Evolutionary conservation across 768 basidiomycete species (phyloP).

Genomic region (Chlorophyllum brunneum): DNA sequence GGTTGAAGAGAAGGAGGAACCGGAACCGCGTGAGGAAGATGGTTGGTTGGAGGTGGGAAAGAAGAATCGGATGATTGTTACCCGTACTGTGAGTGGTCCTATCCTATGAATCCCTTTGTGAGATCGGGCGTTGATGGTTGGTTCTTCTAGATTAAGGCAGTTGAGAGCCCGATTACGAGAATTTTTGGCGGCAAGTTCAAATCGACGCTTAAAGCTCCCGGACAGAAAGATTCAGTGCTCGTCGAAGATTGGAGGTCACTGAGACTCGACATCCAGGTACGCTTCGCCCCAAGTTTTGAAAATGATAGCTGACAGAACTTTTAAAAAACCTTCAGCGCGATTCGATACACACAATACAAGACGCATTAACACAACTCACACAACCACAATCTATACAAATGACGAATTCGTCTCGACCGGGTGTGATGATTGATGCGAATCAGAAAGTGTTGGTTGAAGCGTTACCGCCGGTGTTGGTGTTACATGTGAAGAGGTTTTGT

Average conservation of each 20-base stretch:
- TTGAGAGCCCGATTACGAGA: conserved; percentile 83
- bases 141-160: conserved; percentile 61
- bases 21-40: conserved; percentile 45
- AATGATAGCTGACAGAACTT: neutral
- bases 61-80: conserved; percentile 75
- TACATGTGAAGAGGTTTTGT: conserved; percentile 89
- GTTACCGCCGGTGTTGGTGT: conserved; percentile 77
- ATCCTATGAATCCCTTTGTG: neutral
- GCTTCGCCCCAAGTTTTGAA: conserved; percentile 10
- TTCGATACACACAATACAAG: conserved; percentile 71
- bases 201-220: conserved; percentile 75
- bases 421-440: conserved; percentile 63
- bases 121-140: neutral
- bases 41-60: conserved; percentile 95
- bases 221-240: conserved; percentile 81
- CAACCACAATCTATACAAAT: conserved; percentile 80
- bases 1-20: conserved; percentile 44
- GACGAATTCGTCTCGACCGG: conserved; percentile 51
- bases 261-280: conserved; percentile 84
- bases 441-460: conserved; percentile 68
- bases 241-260: conserved; percentile 91
- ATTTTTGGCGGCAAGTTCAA: conserved; percentile 95
- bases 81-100: conserved; percentile 61
- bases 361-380: conserved; percentile 76
- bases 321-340: conserved; percentile 46